Base-by-base conservation (phyloP, 345 rosid species). In the Hibiscus syriacus region DNA sequence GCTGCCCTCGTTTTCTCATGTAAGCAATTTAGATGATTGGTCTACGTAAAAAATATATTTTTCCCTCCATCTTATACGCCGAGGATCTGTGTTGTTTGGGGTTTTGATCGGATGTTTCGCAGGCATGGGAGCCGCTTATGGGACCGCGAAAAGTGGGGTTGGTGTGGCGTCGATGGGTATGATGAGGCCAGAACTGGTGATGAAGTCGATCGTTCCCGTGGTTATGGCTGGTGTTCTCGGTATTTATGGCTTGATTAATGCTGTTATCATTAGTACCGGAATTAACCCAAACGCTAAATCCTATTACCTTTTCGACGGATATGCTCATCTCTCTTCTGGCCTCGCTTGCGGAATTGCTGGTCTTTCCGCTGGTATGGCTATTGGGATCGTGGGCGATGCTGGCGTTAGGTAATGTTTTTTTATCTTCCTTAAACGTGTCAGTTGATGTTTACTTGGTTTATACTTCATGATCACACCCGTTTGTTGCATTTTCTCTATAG, bases 1-100 rank as follows among this genome's bases (percentile, higher is more conserved):
- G 94, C 98, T 7, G 92, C 98, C 17, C 96, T 90, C 72, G 90
- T 90, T 76, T 92, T 92, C 88, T 89, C 95, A 69, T 87, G 98
- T 90, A 80, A 84, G 41, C 19, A 26, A 5, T n/a, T n/a, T n/a
- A n/a, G n/a, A n/a, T n/a, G n/a, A n/a, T 49, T 9, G 6, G 5
- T 2, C 19, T 7, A 4, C 4, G 11, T 14, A 45, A 5, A 54
- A 1, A 19, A 5, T 38, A 34, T 27, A 12, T 1, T 9, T 10
- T 34, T 8, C n/a, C n/a, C 13, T 8, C 3, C 2, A 41, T 54
- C 59, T 13, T 32, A 5, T 2, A 4, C n/a, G 9, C 3, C 5
- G 3, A 49, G 61, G 76, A 69, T 72, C 72, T 13, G 59, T 29
- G 32, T 3, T 3, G 45, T 41, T 2, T 13, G 16, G n/a, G 68